Evolutionary conservation across 73 alveolate species (phyloP), one percentile per base, ranked within the genome.

Genomic region (Paramecium caudatum): DNA sequence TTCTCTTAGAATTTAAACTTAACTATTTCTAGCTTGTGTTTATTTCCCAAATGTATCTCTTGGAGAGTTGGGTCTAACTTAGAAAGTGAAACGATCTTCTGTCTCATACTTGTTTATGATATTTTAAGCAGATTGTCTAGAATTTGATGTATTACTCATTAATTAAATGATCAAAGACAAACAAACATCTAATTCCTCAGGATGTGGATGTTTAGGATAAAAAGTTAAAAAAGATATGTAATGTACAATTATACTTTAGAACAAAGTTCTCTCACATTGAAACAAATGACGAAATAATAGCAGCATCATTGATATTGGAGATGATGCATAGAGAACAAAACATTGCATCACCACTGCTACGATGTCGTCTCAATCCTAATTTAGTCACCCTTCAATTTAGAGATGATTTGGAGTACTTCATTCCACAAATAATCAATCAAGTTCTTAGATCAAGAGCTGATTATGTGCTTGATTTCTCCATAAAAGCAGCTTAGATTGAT

Each of bases 381-480:
- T 32, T 86, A 19, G 55, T 30, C 21, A 30, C 36, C 21, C 91
- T 82, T 61, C 12, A 47, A n/a, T 17, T 69, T 63, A 46, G 98
- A 86, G 92, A 65, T 68, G 98, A 95, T 74, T 88, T 95, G 62
- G 98, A 95, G 62, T 95, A 93, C 91, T 95, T 50, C 90, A 55
- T 93, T 45, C 97, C 97, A 16, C 78, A 95, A 69, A 70, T 95
- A 30, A 82, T 91, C 48, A 48, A 70, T 30, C 82, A 47, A 7
- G 61, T 83, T 3, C 27, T 70, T 17, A 37, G 9, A 19, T 48
- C 39, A 25, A 48, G 61, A 32, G 85, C 16, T 25, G 81, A 83
- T 15, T 55, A 48, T 25, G 49, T 83, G 46, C 47, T 83, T 6
- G 15, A 83, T 2, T 83, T 47, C 9, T 50, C 61, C 19, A 62